Evolutionary conservation across 164 flowering plant species (phyloP).

Genomic region (Pachysandra terminalis): DNA sequence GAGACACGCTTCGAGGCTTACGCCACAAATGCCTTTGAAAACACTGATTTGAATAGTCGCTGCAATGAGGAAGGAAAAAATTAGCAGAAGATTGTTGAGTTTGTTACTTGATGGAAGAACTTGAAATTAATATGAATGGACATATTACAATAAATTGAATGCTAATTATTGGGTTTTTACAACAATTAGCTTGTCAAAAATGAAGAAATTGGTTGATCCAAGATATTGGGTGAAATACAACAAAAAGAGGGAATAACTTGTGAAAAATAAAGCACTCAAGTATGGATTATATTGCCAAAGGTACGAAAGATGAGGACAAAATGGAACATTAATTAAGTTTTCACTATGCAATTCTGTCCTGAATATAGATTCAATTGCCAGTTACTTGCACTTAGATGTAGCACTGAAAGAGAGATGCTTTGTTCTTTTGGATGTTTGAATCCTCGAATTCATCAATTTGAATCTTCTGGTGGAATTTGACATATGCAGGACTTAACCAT

Average conservation of each 20-base stretch:
- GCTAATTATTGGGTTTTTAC: too few species aligned
- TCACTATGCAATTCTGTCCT: not conserved
- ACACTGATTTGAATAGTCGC: not conserved
- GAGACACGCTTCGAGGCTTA: too few species aligned
- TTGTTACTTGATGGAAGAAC: too few species aligned
- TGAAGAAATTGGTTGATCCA: too few species aligned
- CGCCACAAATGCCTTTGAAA: too few species aligned
- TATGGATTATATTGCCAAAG: not conserved
- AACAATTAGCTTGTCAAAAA: too few species aligned
- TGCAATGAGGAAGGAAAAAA: not conserved
- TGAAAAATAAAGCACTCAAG: too few species aligned
- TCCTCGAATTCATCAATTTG: not conserved
- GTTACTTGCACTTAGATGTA: not conserved
- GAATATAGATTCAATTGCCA: not conserved
- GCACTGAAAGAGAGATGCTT: not conserved
- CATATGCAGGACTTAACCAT: conserved; percentile 64
- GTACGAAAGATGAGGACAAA: not conserved
- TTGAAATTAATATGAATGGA: not conserved
- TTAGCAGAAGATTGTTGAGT: not conserved
- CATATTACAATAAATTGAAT: not conserved
- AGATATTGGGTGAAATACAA: too few species aligned
- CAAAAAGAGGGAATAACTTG: too few species aligned
- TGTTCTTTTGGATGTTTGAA: not conserved
- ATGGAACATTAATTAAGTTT: not conserved
- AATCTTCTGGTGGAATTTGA: not conserved